Percentiles rank a stretch among this genome's conserved stretches.
phyloP scores from a whole-genome alignment of 176 grass and related monocot species.

The Chloris gayana region DNA sequence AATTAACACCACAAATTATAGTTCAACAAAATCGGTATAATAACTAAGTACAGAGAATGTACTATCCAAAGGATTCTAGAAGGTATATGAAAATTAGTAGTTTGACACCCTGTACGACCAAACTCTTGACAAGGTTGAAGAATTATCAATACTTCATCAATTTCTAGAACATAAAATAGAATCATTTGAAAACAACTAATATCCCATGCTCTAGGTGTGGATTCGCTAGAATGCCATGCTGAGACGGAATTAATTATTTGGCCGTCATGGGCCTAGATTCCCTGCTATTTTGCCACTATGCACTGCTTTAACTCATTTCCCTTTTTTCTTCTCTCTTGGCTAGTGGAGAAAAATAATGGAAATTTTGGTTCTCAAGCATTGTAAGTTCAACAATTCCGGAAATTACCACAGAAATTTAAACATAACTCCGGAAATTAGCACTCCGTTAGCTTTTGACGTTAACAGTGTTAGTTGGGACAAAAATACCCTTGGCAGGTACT shows the following conservation, averaged over 20 bases:
- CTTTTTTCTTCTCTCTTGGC: background rate
- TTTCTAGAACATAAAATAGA: background rate
- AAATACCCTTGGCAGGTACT: no score
- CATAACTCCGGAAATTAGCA: no score
- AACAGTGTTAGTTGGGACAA: no score
- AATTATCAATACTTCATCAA: constrained; percentile 1
- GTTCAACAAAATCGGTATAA: constrained; percentile 13
- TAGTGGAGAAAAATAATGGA: background rate
- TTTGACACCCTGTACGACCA: background rate
- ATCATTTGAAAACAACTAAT: background rate
- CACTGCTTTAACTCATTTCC: no score
- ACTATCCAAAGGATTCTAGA: background rate
- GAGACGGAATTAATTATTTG: no score
- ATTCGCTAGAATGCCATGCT: no score
- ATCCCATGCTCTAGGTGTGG: no score
- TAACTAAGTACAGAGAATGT: background rate
- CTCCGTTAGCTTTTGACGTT: no score
- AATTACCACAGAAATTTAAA: no score
- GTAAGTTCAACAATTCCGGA: no score
- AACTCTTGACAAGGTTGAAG: constrained; percentile 5
- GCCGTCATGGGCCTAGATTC: no score
- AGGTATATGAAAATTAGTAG: constrained; percentile 13
- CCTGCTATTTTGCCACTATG: no score
- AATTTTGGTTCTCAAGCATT: background rate
- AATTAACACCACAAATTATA: constrained; percentile 6